A percentile compares a stretch with the other conserved stretches of the same genome.
Conservation (phyloP, 148 eudicot genomes). For the Limonium bicolor region DNA sequence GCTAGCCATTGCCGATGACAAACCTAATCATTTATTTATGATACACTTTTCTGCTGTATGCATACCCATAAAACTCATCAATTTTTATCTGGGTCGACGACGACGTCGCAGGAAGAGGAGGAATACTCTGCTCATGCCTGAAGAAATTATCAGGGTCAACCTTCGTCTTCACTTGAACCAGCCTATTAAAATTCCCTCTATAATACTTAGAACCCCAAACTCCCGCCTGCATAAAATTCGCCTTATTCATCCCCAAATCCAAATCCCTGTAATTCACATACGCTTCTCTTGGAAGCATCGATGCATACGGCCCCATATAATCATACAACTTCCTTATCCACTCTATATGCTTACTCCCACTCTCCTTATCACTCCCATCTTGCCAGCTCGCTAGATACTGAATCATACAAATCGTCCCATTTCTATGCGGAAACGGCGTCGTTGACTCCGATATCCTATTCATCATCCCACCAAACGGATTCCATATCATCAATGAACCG, state of each 20-base stretch:
- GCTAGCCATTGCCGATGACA: too few relatives aligned
- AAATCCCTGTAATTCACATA: slow-evolving; percentile 6
- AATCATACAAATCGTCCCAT: slow-evolving; percentile 6
- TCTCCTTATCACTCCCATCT: neutral
- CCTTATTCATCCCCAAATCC: slow-evolving; percentile 7
- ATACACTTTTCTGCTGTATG: too few relatives aligned
- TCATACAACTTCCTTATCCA: neutral
- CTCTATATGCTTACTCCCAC: neutral
- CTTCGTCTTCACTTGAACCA: slow-evolving; percentile 4
- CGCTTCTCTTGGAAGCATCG: slow-evolving; percentile 4
- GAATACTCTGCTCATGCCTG: slow-evolving; percentile 8
- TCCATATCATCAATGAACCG: neutral
- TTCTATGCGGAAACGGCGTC: slow-evolving; percentile 5
- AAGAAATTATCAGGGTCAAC: slow-evolving; percentile 7
- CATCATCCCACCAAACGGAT: slow-evolving; percentile 8
- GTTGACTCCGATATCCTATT: neutral
- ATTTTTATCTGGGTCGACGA: too few relatives aligned
- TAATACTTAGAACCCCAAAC: slow-evolving; percentile 6
- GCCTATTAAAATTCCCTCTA: slow-evolving; percentile 1
- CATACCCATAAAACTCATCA: too few relatives aligned
- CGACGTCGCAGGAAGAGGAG: neutral
- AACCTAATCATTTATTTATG: too few relatives aligned
- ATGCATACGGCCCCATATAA: neutral
- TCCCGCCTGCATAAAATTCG: slow-evolving; percentile 1
- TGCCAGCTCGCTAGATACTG: slow-evolving; percentile 5